Evolutionary conservation across 129 eudicot genomes (phyloP), one percentile per base, ranked within the genome.

Genomic region (Sambucus nigra): DNA sequence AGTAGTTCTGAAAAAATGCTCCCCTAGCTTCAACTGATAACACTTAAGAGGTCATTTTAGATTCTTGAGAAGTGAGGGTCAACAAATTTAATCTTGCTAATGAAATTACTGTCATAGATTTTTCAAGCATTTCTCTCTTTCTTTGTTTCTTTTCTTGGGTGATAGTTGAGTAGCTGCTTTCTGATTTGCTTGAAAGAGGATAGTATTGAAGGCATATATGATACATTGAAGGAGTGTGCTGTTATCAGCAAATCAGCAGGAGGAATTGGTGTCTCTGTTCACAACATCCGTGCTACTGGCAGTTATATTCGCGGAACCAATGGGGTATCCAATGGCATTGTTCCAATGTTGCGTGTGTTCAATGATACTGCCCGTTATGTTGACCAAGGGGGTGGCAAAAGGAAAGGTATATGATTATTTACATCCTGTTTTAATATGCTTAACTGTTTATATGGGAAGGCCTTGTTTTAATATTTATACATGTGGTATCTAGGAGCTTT

Each of bases 201-300:
- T 55, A 91, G 95, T 65, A 91, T 91, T 71, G 98, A 85, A 64
- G 95, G 98, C 10, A 91, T 91, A 44, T 91, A 85, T 64, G 98
- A 85, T 64, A 91, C 98, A 21, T 55, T 91, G 56, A 85, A 85
- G 71, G 98, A 91, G 71, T 91, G 95, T 79, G 98, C 98, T 71
- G 94, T 85, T 57, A 91, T 91, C 58, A 91, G 98, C 78, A 92
- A 92, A 68, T 77, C 94, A 53, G 99, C 99, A 19, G 99, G 99
- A 32, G 96, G 96, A 32, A 92, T 92, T 75, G 96, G 99, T 61
- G 87, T 92, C 6, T 86, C 96, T 67, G 78, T 82, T 55, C 99
- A 92, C 72, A 86, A 86, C 53, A 92, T 92, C 28, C 87, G 99
- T 52, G 74, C 94, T n/a, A 92, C 99, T 19, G 94, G 99, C 7